Evolutionary conservation across 2,329 filamentous ascomycete genomes (phyloP), one percentile per base, ranked within the genome.

Genomic region (Hypocrella siamensis): DNA sequence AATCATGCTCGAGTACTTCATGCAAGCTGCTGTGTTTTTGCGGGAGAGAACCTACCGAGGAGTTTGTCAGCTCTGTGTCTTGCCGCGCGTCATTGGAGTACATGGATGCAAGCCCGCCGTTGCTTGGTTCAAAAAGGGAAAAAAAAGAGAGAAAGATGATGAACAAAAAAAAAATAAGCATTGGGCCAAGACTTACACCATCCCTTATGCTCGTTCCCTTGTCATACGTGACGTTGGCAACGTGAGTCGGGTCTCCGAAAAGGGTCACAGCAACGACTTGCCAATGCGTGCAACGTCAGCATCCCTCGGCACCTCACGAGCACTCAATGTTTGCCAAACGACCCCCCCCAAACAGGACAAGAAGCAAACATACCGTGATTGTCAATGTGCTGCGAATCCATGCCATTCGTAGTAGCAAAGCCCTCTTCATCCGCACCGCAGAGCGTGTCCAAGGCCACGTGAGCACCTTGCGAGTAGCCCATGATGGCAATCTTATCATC

Each of bases 381-480:
- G 25, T 55, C 39, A 25, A 58, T 43, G 3, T 50, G 28, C 3
- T 44, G 36, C 2, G 38, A 32, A 2, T 42, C 26, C 25, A 60
- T 36, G 2, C 49, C 35, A 9, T 41, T 40, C 14, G 41, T 37
- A 9, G 41, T 40, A 18, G 44, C 44, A 31, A 56, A 56, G 18
- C 33, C 28, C 1, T 32, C 39, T 15, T 48, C 51, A 12, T 41
- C 38, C 14, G 46, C 46, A 3, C 58, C 58, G 38, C 58, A 61
- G 27, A 61, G 43, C 6, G 47, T 43, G 22, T 61, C 55, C 26
- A 41, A 41, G 2, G 48, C 35, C 21, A 61, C 41, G 21, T 61
- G 57, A 0, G 56, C 57, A 21, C 58, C 58, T 51, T 61, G 58
- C 2, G 58, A 61, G 36, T 55, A 61, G 1, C 57, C 58, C 28